phyloP scores from a whole-genome alignment of 208 protist species.

The Porcisia hertigi region DNA sequence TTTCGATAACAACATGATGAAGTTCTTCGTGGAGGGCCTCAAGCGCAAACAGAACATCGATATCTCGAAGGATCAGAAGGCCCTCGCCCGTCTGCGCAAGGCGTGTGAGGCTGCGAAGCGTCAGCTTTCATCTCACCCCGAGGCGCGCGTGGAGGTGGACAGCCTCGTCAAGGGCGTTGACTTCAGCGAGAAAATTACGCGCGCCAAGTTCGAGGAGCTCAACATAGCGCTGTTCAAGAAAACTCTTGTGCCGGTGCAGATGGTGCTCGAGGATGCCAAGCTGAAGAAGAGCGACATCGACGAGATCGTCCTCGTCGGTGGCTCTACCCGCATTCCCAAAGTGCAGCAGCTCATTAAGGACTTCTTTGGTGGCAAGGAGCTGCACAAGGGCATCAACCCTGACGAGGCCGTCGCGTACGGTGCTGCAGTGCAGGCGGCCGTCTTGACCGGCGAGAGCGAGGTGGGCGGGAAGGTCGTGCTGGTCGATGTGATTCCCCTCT shows the following conservation, averaged over 20 bases:
- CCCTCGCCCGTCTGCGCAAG: slow-evolving; percentile 80
- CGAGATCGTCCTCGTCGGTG: slow-evolving; percentile 96
- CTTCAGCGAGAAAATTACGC: slow-evolving; percentile 97
- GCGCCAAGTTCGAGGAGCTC: slow-evolving; percentile 98
- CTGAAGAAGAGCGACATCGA: slow-evolving; percentile 89
- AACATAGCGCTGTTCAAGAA: slow-evolving; percentile 86
- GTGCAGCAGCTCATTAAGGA: slow-evolving; percentile 96
- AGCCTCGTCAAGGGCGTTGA: slow-evolving; percentile 97
- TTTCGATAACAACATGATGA: slow-evolving; percentile 98
- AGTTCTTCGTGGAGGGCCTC: slow-evolving; percentile 97
- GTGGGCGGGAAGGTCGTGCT: slow-evolving; percentile 76
- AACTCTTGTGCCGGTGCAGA: slow-evolving; percentile 80
- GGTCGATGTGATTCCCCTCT: slow-evolving; percentile 92
- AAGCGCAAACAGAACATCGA: slow-evolving; percentile 82
- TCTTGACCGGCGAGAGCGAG: slow-evolving; percentile 84
- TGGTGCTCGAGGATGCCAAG: slow-evolving; percentile 89
- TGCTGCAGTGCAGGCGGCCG: slow-evolving; percentile 96
- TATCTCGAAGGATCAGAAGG: slow-evolving; percentile 64
- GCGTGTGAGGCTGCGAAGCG: slow-evolving; percentile 97
- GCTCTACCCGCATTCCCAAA: slow-evolving; percentile 98
- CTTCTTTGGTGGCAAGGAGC: slow-evolving; percentile 96
- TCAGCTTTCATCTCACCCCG: slow-evolving; percentile 94
- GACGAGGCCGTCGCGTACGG: slow-evolving; percentile 95
- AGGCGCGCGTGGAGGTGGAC: slow-evolving; percentile 97
- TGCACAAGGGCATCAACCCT: slow-evolving; percentile 92